Base-by-base conservation (phyloP, 2,329 filamentous ascomycete genomes). In the Phialophora tarda region DNA sequence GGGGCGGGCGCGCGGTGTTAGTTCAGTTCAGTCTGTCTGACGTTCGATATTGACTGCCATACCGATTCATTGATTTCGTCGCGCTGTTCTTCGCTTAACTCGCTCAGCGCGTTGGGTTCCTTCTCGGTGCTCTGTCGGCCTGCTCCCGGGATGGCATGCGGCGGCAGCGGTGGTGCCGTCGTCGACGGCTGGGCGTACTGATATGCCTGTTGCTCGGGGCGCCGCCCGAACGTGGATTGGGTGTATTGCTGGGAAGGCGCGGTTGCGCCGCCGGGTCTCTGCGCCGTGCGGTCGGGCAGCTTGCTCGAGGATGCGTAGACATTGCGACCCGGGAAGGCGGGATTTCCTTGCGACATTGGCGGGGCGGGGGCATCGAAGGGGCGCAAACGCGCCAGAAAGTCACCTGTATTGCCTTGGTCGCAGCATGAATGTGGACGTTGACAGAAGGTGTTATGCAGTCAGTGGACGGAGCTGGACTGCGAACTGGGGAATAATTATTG, bases 31-130 rank as follows among this genome's bases (percentile, higher is more conserved):
- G 12, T 10, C 30, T 5, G 4, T 28, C 28, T 3, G 28, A 28
- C 41, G 64, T 61, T 32, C 23, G 28, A 11, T 11, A 24, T 11
- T 11, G 32, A 34, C 32, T 12, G 10, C 32, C 83, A 76, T 86
- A 96, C 92, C 70, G 94, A 93, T 83, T 97, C 93, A 77, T 92
- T 92, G 70, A 97, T 94, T 78, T 97, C 93, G 75, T 96, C 92
- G 71, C 90, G 86, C 78, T 97, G 93, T 79, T 97, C 93, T 75
- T 97, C 93, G 23, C 88, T 89, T 72, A 98, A 78, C 51, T 83
- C 79, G 58, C 82, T 84, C 56, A 88, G 74, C 41, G 81, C 80
- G 77, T 77, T 86, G 71, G 73, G 78, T 77, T 75, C 80, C 75
- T 76, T 81, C 76, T 74, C 81, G 76, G 76, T 80, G 71, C 72